Base-by-base conservation (phyloP, 179 eudicot species). In the Monotropa hypopitys region DNA sequence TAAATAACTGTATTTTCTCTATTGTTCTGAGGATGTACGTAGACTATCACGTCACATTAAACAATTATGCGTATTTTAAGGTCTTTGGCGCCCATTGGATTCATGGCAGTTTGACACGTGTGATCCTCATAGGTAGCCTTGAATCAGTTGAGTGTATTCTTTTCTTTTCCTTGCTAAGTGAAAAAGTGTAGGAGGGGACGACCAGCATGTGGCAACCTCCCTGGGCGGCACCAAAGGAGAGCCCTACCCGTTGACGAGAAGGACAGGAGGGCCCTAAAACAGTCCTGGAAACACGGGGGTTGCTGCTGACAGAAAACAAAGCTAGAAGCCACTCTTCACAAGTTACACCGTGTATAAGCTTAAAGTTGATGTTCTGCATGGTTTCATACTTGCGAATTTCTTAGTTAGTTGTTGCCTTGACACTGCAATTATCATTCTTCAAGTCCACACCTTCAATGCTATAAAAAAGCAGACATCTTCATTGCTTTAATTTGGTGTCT, bases 301-400 rank as follows among this genome's bases (percentile, higher is more conserved):
- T 76, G 59, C 43, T 61, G 23, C 30, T 18, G 46, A 32, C 2
- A 45, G 47, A 35, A 54, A 73, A 38, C 20, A 73, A 35, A n/a
- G n/a, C 46, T 68, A n/a, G 30, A 54, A 73, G 62, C 5, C 65
- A 51, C 62, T 61, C 65, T 73, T 73, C 65, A 53, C 26, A 35
- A 33, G 63, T 73, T 35, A 16, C 43, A 53, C 13, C 15, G 10
- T 5, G 0, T 1, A 70, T 21, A 6, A 45, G 8, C 53, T 70
- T 45, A 23, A 70, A 70, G 6, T 15, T 45, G 54, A n/a, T n/a
- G 7, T n/a, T 67, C 20, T 20, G 7, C 71, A 40, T 70, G 65
- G 26, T 73, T 73, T 72, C 62, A 32, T 32, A 3, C 59, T 51
- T 72, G 46, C 40, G 51, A 50, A 16, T 20, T 32, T 53, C 43